Evolutionary conservation across 192 early-diverging fungal species (phyloP).

Genomic region (Mortierella claussenii): DNA sequence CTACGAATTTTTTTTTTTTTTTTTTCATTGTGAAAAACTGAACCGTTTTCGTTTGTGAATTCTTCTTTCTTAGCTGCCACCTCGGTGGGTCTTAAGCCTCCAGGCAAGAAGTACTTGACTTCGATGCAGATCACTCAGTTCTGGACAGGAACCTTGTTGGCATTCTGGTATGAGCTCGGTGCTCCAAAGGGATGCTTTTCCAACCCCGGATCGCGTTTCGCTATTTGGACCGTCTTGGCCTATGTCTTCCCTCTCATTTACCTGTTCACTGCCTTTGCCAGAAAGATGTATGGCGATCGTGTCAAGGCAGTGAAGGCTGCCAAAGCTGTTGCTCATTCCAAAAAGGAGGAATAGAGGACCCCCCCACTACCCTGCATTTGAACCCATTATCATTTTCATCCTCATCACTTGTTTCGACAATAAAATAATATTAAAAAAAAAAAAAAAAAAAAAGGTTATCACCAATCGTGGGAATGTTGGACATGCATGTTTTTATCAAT

Average conservation of each 20-base stretch:
- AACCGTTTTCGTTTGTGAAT: too few species aligned
- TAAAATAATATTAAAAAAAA: neutral
- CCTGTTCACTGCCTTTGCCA: constrained; percentile 73
- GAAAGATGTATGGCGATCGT: constrained; percentile 62
- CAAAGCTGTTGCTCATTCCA: constrained; percentile 3
- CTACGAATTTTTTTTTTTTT: neutral
- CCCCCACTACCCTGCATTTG: too few species aligned
- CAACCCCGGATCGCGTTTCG: constrained; percentile 55
- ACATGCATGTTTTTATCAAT: too few species aligned
- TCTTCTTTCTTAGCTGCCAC: constrained; percentile 53
- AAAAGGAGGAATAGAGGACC: constrained; percentile 14
- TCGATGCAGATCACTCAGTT: constrained; percentile 80
- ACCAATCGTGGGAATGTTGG: constrained; percentile 1
- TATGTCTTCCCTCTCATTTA: constrained; percentile 71
- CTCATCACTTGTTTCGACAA: too few species aligned
- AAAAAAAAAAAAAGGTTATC: neutral
- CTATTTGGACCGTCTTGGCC: constrained; percentile 60
- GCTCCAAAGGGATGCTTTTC: constrained; percentile 56
- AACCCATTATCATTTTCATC: too few species aligned
- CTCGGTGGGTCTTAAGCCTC: constrained; percentile 70
- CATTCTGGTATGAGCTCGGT: constrained; percentile 66
- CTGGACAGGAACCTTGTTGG: constrained; percentile 68
- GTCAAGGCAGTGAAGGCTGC: constrained; percentile 9
- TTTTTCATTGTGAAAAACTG: neutral
- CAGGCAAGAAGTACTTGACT: constrained; percentile 75